These are phyloP conservation scores for Fusarium guadeloupense DNA, from an alignment of 2,329 filamentous ascomycete species.

Conservation along the genomic window DNA sequence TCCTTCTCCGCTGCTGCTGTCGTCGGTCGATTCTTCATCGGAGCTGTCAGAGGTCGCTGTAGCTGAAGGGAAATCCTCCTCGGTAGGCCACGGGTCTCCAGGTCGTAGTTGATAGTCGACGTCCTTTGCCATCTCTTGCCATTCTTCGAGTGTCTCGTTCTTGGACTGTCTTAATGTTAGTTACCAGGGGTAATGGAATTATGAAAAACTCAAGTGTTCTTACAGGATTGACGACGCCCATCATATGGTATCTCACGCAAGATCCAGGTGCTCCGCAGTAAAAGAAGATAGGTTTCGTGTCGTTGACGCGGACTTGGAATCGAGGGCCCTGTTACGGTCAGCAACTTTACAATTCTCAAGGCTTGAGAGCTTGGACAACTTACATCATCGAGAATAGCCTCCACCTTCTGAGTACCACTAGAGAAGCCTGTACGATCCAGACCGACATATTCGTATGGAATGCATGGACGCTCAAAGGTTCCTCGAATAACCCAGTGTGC, in stretches of 20 bases:
- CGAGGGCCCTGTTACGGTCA: conserved; percentile 50
- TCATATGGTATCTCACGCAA: conserved; percentile 73
- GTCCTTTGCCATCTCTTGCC: conserved; percentile 57
- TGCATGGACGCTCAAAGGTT: conserved; percentile 67
- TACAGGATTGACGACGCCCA: conserved; percentile 79
- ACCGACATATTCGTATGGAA: conserved; percentile 66
- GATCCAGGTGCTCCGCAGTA: conserved; percentile 75
- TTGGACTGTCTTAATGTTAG: conserved; percentile 50
- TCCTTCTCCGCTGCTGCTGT: neutral
- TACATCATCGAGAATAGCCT: conserved; percentile 57
- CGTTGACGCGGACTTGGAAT: conserved; percentile 61
- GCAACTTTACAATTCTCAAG: neutral
- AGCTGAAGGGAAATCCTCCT: conserved; percentile 47
- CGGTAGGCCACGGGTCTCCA: conserved; percentile 63
- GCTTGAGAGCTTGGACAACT: conserved; percentile 27
- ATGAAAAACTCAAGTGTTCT: conserved; percentile 13
- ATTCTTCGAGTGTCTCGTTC: conserved; percentile 58
- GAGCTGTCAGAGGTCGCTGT: conserved; percentile 4
- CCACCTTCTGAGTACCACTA: conserved; percentile 59
- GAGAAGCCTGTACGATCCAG: conserved; percentile 62
- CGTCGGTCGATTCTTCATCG: conserved; percentile 11
- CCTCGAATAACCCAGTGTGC: conserved; percentile 72
- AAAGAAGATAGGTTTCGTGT: conserved; percentile 72
- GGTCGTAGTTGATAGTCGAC: conserved; percentile 64
- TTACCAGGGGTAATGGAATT: neutral